A percentile compares a stretch with the other conserved stretches of the same genome.
Conservation (phyloP, 2,329 filamentous ascomycete genomes). For the Ascochyta koolunga region DNA sequence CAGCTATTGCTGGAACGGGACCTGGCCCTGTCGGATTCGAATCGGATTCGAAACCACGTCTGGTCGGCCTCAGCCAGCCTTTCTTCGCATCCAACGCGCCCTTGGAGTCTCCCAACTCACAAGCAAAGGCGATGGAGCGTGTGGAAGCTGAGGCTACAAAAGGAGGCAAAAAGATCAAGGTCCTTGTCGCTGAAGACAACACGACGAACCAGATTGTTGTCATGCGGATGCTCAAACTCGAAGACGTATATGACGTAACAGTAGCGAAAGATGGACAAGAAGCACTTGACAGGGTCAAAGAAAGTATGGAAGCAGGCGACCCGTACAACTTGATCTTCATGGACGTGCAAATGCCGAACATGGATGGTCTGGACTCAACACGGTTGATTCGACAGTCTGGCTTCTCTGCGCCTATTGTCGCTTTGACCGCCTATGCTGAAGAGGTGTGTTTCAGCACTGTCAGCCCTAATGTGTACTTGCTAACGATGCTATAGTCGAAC, state of each 20-base stretch:
- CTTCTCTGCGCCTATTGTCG: constrained; percentile 86
- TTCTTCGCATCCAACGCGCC: constrained; percentile 68
- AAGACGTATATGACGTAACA: constrained; percentile 84
- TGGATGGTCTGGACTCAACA: constrained; percentile 87
- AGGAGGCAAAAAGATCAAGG: constrained; percentile 68
- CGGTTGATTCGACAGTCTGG: constrained; percentile 84
- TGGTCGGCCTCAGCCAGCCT: constrained; percentile 82
- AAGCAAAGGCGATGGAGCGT: constrained; percentile 68
- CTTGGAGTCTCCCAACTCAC: constrained; percentile 62
- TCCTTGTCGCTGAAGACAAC: constrained; percentile 85
- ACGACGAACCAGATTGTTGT: constrained; percentile 57
- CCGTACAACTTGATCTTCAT: constrained; percentile 91
- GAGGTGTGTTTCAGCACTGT: constrained; percentile 66
- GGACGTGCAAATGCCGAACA: constrained; percentile 93
- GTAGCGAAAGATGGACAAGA: constrained; percentile 79
- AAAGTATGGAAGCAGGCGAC: constrained; percentile 74
- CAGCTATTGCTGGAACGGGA: constrained; percentile 19
- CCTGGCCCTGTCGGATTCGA: constrained; percentile 53
- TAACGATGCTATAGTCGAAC: constrained; percentile 29
- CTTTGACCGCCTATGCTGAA: constrained; percentile 87
- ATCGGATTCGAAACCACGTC: constrained; percentile 72
- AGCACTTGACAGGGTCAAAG: constrained; percentile 84
- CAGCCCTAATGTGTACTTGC: not conserved
- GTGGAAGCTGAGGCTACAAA: constrained; percentile 66
- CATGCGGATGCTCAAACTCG: constrained; percentile 72